Percentiles rank a stretch among this genome's conserved stretches.
These are phyloP conservation scores for Triticum timopheevii DNA, from an alignment of 176 grass and related monocot species.

Conservation along the genomic window DNA sequence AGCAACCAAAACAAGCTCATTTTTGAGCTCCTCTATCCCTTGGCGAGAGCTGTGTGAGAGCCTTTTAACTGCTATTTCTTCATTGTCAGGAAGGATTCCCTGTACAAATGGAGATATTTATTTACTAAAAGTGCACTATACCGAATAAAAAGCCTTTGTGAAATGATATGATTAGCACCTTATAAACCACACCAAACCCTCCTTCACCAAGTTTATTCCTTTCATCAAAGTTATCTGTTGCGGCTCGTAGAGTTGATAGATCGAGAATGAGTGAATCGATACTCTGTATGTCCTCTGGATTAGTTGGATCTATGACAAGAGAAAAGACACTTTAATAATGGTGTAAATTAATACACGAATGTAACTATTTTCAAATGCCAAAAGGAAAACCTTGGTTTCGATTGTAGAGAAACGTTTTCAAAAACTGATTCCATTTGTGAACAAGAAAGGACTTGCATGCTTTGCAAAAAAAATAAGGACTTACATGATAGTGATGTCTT, in stretches of 20 bases:
- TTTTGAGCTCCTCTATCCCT: conserved; percentile 65
- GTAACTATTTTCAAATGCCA: background rate
- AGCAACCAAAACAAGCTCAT: conserved; percentile 67
- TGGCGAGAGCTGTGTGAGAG: conserved; percentile 63
- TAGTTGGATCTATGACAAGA: conserved; percentile 9
- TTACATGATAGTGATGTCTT: conserved; percentile 28
- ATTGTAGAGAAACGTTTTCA: background rate
- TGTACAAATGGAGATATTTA: conserved; percentile 25
- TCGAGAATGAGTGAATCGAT: conserved; percentile 43
- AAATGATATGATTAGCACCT: conserved; percentile 25
- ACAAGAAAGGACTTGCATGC: background rate
- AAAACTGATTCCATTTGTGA: background rate
- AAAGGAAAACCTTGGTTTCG: background rate
- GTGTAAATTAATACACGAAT: background rate
- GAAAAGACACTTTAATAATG: background rate
- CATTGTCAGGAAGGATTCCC: conserved; percentile 52
- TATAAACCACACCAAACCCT: conserved; percentile 56
- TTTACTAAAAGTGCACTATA: background rate
- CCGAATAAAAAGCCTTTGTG: background rate
- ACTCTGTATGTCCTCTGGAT: conserved; percentile 28
- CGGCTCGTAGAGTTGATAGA: conserved; percentile 34
- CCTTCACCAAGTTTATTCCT: conserved; percentile 66
- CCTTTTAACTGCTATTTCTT: conserved; percentile 54
- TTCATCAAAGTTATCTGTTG: conserved; percentile 50
- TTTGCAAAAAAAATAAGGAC: background rate